A percentile compares a stretch with the other conserved stretches of the same genome.
Evolutionary conservation across 441 rosid genomes (phyloP).

Genomic region (Mallotus japonicus): DNA sequence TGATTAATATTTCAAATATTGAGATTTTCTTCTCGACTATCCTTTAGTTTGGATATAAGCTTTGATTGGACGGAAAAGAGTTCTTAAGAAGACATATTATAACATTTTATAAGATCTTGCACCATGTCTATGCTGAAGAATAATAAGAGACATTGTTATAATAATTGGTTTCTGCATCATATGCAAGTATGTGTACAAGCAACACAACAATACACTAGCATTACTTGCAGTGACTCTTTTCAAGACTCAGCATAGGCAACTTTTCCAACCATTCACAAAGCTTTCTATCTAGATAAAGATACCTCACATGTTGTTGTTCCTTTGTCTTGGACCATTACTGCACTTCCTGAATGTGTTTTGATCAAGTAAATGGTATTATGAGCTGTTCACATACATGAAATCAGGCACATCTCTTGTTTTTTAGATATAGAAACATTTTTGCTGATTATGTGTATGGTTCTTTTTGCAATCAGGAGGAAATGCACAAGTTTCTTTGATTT

Average conservation of each 20-base stretch:
- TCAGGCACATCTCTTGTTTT: not conserved
- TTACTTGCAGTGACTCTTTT: not conserved
- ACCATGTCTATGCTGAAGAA: not conserved
- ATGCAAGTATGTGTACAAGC: not conserved
- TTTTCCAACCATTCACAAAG: not conserved
- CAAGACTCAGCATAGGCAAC: not conserved
- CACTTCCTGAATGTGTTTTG: not conserved
- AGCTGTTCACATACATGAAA: not conserved
- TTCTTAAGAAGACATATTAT: not conserved
- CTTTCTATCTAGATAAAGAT: not conserved
- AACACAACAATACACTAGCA: not conserved
- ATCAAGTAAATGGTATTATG: not conserved
- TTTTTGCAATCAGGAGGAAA: slow-evolving; percentile 49
- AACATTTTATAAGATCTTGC: not conserved
- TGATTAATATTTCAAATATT: not conserved
- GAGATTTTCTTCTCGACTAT: not conserved
- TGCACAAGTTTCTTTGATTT: slow-evolving; percentile 82
- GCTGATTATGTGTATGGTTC: not conserved
- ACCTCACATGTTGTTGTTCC: not conserved
- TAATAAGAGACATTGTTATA: not conserved
- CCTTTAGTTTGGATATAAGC: not conserved
- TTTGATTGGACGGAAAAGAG: too few relatives aligned
- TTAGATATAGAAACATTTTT: not conserved
- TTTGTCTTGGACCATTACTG: not conserved
- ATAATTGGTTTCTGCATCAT: not conserved